A percentile compares a stretch with the other conserved stretches of the same genome.
Evolutionary conservation across 768 basidiomycete genomes (phyloP).

Genomic region (Neoboletus brunneissimus): DNA sequence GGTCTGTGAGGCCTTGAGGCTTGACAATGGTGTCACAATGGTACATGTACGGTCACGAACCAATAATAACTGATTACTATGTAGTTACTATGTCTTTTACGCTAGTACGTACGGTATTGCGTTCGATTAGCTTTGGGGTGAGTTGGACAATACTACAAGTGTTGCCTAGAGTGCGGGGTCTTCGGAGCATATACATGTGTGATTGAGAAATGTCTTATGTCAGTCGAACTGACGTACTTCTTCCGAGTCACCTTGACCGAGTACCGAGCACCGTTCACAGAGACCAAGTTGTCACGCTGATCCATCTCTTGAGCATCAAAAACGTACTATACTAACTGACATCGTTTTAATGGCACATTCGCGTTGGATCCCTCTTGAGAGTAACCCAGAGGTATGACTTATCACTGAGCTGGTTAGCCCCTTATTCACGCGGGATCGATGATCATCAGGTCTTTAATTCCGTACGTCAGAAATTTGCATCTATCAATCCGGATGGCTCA

Average conservation of each 20-base stretch:
- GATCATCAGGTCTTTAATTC: conserved; percentile 29
- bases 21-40: no score
- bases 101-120: not conserved
- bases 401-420: not conserved
- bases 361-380: conserved; percentile 80
- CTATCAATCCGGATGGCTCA: conserved; percentile 1
- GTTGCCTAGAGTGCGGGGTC: not conserved
- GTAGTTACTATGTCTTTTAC: no score
- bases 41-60: no score
- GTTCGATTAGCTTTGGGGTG: not conserved
- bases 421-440: conserved; percentile 1
- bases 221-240: no score
- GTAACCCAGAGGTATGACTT: conserved; percentile 54
- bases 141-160: no score
- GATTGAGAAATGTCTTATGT: not conserved
- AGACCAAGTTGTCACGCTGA: not conserved
- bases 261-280: not conserved
- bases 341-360: conserved; percentile 20
- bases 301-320: not conserved
- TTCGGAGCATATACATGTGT: no score
- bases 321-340: not conserved
- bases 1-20: no score
- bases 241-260: not conserved
- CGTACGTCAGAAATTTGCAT: conserved; percentile 15
- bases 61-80: no score